Evolutionary conservation across 1,139 yeast genomes (phyloP).

Genomic region (Pichia sp.): DNA sequence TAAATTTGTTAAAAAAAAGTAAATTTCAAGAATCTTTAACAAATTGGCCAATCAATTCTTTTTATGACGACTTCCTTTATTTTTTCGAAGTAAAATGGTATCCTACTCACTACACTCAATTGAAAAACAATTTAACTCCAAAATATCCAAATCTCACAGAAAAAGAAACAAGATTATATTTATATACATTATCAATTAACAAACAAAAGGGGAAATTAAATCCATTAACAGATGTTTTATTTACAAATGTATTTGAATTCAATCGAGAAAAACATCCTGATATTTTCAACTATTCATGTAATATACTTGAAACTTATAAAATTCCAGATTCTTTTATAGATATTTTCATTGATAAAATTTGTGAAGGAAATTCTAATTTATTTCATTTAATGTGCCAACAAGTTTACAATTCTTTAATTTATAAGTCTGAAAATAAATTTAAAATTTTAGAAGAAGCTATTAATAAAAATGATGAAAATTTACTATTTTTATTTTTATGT

Average conservation of each 20-base stretch:
- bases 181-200: background rate
- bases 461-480: background rate
- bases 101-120: background rate
- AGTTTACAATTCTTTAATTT: background rate
- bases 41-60: background rate
- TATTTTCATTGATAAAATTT: constrained; percentile 2
- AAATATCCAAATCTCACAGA: background rate
- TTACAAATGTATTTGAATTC: background rate
- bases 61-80: background rate
- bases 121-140: background rate
- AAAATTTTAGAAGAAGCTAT: constrained; percentile 3
- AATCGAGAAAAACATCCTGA: background rate
- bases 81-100: background rate
- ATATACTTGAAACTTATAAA: constrained; percentile 3
- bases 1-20: background rate
- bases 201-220: background rate
- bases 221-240: background rate
- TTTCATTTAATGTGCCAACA: background rate
- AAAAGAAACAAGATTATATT: background rate
- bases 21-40: background rate
- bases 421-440: background rate
- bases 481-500: background rate
- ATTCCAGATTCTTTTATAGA: constrained; percentile 3
- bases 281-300: background rate
- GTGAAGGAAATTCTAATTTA: background rate